phyloP scores from a whole-genome alignment of 2,329 filamentous ascomycete genomes.

The Clonostachys byssicola region DNA sequence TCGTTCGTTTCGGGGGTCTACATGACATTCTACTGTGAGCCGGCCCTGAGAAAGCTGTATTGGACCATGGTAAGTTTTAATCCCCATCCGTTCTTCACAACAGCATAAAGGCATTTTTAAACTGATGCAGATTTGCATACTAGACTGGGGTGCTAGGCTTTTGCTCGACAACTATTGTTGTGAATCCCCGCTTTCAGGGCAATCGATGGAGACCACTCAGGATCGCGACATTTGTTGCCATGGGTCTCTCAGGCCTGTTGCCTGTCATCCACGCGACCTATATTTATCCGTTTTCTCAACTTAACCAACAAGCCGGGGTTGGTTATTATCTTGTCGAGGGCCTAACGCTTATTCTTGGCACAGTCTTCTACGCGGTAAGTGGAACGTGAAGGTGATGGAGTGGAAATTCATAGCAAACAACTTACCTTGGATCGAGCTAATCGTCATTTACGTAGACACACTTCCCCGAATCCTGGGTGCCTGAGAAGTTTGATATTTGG shows the following conservation, averaged over 20 bases:
- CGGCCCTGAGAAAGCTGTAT: slow-evolving; percentile 20
- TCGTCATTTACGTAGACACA: slow-evolving; percentile 17
- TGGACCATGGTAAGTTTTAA: slow-evolving; percentile 23
- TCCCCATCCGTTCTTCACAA: not conserved
- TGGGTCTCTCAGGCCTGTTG: slow-evolving; percentile 28
- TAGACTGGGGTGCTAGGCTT: slow-evolving; percentile 26
- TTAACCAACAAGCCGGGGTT: slow-evolving; percentile 30
- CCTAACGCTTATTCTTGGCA: slow-evolving; percentile 26
- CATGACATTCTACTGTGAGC: slow-evolving; percentile 31
- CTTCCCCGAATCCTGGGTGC: slow-evolving; percentile 33
- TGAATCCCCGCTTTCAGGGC: slow-evolving; percentile 23
- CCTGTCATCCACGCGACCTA: slow-evolving; percentile 30
- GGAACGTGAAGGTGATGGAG: not conserved
- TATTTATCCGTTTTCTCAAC: slow-evolving; percentile 28
- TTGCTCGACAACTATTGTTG: slow-evolving; percentile 24
- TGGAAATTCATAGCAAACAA: not conserved
- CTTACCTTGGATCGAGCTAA: not conserved
- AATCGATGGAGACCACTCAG: slow-evolving; percentile 26
- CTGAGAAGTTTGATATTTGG: slow-evolving; percentile 35
- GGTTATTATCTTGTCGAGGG: slow-evolving; percentile 34
- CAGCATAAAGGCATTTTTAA: no score
- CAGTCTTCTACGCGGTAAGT: slow-evolving; percentile 31
- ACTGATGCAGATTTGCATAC: no score
- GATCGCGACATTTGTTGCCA: slow-evolving; percentile 26
- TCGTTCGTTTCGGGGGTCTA: slow-evolving; percentile 33